Evolutionary conservation across 208 protist species (phyloP).

Genomic region (Acanthamoeba castellanii): DNA sequence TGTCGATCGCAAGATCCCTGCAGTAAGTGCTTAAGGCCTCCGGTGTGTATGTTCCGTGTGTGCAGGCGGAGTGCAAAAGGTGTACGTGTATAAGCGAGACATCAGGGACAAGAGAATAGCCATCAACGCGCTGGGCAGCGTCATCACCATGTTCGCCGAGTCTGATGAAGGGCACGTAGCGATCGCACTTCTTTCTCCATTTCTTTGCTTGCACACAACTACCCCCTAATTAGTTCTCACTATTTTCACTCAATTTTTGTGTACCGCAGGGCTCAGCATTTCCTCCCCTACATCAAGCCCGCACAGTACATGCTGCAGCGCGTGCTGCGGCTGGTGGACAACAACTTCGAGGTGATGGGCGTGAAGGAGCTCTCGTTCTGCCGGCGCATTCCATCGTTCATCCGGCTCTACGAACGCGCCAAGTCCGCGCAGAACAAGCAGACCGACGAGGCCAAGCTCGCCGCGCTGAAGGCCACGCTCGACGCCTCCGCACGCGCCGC

Average conservation of each 20-base stretch:
- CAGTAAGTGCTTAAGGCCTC: background rate
- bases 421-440: background rate
- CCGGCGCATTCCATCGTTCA: constrained; percentile 4
- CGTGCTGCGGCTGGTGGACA: constrained; percentile 35
- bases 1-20: background rate
- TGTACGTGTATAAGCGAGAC: constrained; percentile 11
- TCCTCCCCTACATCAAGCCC: constrained; percentile 2
- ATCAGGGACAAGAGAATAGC: constrained; percentile 58
- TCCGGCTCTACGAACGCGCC: background rate
- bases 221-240: background rate
- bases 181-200: background rate
- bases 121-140: background rate
- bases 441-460: background rate
- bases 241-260: background rate
- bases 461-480: background rate
- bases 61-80: constrained; percentile 48
- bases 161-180: constrained; percentile 14
- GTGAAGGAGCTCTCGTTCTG: constrained; percentile 6
- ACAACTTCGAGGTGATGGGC: constrained; percentile 65
- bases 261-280: background rate
- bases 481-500: background rate
- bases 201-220: background rate
- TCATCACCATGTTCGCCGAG: background rate
- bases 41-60: background rate
- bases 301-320: constrained; percentile 15